phyloP scores from a whole-genome alignment of 2,329 filamentous ascomycete species.

The Didymella keratinophila region DNA sequence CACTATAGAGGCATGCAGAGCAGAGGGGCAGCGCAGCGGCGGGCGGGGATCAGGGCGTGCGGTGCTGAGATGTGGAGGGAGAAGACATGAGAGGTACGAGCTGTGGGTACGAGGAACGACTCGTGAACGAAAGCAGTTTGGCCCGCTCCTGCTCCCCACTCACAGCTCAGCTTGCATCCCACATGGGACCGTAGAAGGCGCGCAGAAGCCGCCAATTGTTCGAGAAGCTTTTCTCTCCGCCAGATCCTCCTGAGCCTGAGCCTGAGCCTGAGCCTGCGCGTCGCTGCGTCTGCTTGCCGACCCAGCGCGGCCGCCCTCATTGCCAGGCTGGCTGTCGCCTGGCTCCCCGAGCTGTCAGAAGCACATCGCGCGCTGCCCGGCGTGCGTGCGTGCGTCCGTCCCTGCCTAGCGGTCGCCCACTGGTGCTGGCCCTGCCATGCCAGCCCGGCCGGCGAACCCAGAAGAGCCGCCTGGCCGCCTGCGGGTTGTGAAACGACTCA shows the following conservation, averaged over 20 bases:
- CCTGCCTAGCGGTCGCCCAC: conserved; percentile 6
- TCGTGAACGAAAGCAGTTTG: conserved; percentile 21
- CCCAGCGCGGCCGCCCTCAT: conserved; percentile 1
- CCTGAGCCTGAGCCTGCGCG: neutral
- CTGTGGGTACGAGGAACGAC: conserved; percentile 17
- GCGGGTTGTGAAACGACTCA: conserved; percentile 10
- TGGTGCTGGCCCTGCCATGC: neutral
- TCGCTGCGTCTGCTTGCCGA: neutral
- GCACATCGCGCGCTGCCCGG: neutral
- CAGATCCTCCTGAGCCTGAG: neutral
- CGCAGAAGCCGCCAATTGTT: conserved; percentile 15
- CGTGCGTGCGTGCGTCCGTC: neutral
- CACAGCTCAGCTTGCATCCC: conserved; percentile 1
- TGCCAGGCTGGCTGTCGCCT: neutral
- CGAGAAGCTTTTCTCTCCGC: conserved; percentile 17
- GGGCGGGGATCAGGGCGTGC: conserved; percentile 23
- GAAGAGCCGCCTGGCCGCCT: conserved; percentile 17
- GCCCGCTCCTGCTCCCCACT: conserved; percentile 5
- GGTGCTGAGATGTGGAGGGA: conserved; percentile 13
- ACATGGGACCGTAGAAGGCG: conserved; percentile 9
- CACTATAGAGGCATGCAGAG: conserved; percentile 10
- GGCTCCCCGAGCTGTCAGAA: neutral
- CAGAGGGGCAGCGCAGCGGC: conserved; percentile 18
- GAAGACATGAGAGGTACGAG: neutral
- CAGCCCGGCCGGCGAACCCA: conserved; percentile 1